A percentile compares a stretch with the other conserved stretches of the same genome.
Evolutionary conservation across 2,329 filamentous ascomycete genomes (phyloP).

Genomic region (Talaromyces sp.): DNA sequence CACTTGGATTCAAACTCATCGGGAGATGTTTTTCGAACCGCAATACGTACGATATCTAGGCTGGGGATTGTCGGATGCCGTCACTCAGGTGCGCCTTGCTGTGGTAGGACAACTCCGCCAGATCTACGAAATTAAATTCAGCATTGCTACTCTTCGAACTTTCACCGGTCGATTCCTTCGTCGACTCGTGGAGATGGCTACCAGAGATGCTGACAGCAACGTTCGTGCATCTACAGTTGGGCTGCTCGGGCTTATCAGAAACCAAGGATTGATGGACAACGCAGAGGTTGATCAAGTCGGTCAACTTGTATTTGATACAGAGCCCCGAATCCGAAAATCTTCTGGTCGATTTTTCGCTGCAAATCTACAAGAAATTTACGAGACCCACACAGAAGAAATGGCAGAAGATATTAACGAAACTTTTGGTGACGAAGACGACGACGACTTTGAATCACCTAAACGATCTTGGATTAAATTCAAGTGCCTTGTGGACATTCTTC

Average conservation of each 20-base stretch:
- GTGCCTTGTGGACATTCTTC: slow-evolving; percentile 76
- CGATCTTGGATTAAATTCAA: slow-evolving; percentile 89
- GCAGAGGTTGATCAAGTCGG: slow-evolving; percentile 86
- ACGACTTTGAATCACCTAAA: slow-evolving; percentile 69
- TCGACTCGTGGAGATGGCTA: slow-evolving; percentile 88
- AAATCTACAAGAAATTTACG: slow-evolving; percentile 76
- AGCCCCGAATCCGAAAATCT: slow-evolving; percentile 77
- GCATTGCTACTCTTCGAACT: slow-evolving; percentile 69
- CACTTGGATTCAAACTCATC: slow-evolving; percentile 79
- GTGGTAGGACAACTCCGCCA: slow-evolving; percentile 76
- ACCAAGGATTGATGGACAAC: slow-evolving; percentile 81
- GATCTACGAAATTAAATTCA: slow-evolving; percentile 75
- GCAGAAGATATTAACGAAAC: slow-evolving; percentile 74
- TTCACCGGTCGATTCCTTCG: slow-evolving; percentile 90
- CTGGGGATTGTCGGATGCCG: slow-evolving; percentile 86
- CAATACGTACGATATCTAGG: slow-evolving; percentile 88
- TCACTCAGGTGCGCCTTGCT: slow-evolving; percentile 70
- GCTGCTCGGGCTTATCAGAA: slow-evolving; percentile 74
- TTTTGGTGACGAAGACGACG: slow-evolving; percentile 65
- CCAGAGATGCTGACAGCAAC: slow-evolving; percentile 71
- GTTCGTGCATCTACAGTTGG: slow-evolving; percentile 78
- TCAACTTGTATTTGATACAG: slow-evolving; percentile 81
- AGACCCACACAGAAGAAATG: slow-evolving; percentile 74
- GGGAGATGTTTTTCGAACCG: slow-evolving; percentile 84
- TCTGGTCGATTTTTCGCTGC: slow-evolving; percentile 87